phyloP scores from a whole-genome alignment of 2,329 filamentous ascomycete species.

The Cladophialophora carrionii region DNA sequence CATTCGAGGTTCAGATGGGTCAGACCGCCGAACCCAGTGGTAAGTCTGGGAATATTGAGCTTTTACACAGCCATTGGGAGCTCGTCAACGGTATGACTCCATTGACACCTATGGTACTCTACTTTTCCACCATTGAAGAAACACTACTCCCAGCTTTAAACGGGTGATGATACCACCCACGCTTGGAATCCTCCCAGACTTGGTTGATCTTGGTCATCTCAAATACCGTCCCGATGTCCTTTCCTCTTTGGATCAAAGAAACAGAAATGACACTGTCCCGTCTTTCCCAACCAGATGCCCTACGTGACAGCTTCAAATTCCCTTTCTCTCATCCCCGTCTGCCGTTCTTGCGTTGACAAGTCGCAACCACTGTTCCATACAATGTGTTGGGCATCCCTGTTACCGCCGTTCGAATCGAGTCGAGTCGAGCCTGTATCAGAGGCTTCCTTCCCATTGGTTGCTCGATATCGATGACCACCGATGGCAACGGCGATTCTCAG shows the following conservation, averaged over 20 bases:
- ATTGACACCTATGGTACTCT: neutral
- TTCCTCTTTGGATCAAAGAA: constrained; percentile 11
- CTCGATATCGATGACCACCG: neutral
- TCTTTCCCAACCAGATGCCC: neutral
- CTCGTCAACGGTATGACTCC: neutral
- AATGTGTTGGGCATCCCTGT: neutral
- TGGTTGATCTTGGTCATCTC: constrained; percentile 10
- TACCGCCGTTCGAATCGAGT: neutral
- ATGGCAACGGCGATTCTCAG: neutral
- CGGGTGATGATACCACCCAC: constrained; percentile 17
- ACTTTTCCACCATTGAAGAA: too few relatives aligned
- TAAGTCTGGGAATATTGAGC: neutral
- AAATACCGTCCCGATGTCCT: constrained; percentile 12
- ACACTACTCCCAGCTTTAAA: neutral
- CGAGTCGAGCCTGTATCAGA: neutral
- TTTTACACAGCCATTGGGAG: neutral
- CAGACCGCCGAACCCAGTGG: neutral
- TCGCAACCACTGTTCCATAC: neutral
- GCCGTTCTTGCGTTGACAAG: neutral
- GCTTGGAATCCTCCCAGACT: constrained; percentile 12
- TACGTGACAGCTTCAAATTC: neutral
- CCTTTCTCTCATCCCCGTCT: neutral
- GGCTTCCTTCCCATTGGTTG: neutral
- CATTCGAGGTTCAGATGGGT: neutral
- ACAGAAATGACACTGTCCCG: neutral